Base-by-base conservation (phyloP, 176 grass and related monocot species). In the Avena insularis region DNA sequence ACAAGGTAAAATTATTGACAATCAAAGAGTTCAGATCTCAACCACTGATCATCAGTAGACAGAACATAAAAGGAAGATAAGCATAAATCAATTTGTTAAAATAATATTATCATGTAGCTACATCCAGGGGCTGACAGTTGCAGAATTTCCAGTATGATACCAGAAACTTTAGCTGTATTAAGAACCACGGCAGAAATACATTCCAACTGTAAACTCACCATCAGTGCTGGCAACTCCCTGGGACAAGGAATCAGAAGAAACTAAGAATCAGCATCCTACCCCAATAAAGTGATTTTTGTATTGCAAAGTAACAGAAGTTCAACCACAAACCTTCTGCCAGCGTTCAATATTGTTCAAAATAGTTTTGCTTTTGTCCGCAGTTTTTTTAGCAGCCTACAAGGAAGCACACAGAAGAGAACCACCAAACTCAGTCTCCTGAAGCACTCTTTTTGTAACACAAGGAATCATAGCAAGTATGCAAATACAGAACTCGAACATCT, bases 151-250 rank as follows among this genome's bases (percentile, higher is more conserved):
- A 50, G 50, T 77, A 69, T 47, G 51, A 2, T 68, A 51, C 70
- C 70, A 66, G 57, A 47, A 87, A 46, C 38, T n/a, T 25, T 43
- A 77, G 60, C 6, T 87, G 43, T n/a, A 9, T 77, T 85, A 27
- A 27, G 16, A 76, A 68, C 40, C 54, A 61, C 70, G 57, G 62
- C 40, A 78, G 12, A 79, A 40, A 75, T 75, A 65, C 8, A 54
- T 85, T 63, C 15, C 63, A 82, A 86, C 54, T 77, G 54, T 40
- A 61, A 78, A 89, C 97, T 93, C 88, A 99, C 97, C 97, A 66
- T 99, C 94, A 84, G 88, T 94, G 68, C 90, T 96, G 57, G 92
- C 97, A 33, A 96, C 94, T 79, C 97, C 97, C 97, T 99, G 91
- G 36, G 59, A 90, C 63, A 94, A 92, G 66, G 47, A 89, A 86